These are phyloP conservation scores for Colletotrichum chrysophilum DNA, from an alignment of 2,329 filamentous ascomycete species.

Conservation along the genomic window DNA sequence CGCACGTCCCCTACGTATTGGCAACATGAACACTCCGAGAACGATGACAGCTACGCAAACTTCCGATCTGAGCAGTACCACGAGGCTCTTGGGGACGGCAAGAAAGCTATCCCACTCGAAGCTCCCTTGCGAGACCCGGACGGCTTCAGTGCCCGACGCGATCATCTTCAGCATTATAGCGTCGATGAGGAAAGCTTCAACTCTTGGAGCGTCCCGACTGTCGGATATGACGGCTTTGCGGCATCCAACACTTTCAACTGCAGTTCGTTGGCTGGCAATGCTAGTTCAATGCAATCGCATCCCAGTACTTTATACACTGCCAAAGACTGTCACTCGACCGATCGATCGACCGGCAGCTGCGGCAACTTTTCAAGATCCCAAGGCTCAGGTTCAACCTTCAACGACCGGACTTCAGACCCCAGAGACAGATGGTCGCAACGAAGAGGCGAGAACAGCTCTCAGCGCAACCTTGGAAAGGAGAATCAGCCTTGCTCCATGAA, in stretches of 20 bases:
- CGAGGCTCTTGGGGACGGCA: conserved; percentile 5
- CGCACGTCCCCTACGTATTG: conserved; percentile 19
- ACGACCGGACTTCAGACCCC: not conserved
- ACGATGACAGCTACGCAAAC: not conserved
- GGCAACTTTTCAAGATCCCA: not conserved
- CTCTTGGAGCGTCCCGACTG: conserved; percentile 1
- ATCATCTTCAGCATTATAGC: not conserved
- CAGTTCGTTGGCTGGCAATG: not conserved
- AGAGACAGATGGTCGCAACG: not conserved
- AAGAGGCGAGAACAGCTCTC: not conserved
- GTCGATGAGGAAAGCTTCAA: conserved; percentile 16
- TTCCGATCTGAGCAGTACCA: conserved; percentile 13
- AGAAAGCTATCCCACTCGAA: conserved; percentile 11
- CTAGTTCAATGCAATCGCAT: not conserved
- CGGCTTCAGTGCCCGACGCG: not conserved
- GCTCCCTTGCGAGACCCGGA: conserved; percentile 10
- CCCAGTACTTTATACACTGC: not conserved
- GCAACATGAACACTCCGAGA: conserved; percentile 11
- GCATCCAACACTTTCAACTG: not conserved
- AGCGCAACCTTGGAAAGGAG: conserved; percentile 1
- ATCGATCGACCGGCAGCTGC: not conserved
- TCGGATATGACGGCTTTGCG: not conserved
- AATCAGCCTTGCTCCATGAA: not conserved
- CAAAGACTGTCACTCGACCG: not conserved
- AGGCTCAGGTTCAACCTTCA: not conserved